Evolutionary conservation across 306 rosid species (phyloP), one percentile per base, ranked within the genome.

Genomic region (Cicer cuneatum): DNA sequence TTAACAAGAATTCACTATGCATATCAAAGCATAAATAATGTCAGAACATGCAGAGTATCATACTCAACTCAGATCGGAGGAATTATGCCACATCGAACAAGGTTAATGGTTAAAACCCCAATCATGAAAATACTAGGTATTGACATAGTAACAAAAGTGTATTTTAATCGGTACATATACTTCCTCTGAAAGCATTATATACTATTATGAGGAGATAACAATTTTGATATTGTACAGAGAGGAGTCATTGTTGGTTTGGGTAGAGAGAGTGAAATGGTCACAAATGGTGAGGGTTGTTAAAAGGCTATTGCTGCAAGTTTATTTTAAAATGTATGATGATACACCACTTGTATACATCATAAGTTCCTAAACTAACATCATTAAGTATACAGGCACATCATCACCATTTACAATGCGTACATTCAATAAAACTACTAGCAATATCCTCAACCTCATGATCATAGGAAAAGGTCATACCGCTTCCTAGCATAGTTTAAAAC

Each of bases 31-130:
- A 59, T 12, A 10, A 62, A 59, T 19, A 11, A 61, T 14, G 13
- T 62, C 47, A 40, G 49, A 52, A 41, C 9, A 12, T 60, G 58
- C 29, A 40, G 16, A 40, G 59, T 42, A 24, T 41, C 33, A 59
- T 47, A 61, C 29, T 68, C 69, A 68, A 58, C 21, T 76, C 6
- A 47, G 38, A 21, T 29, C 41, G 33, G 18, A 29, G 56, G 57
- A 43, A 67, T 45, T 57, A 45, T 67, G 68, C 51, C 29, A 16
- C 46, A 66, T 10, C 47, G 49, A 58, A 48, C 18, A 61, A 69
- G 64, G 49, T 11, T 39, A 39, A 46, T 19, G 60, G 45, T 69
- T 21, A 60, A 46, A 39, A 69, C 38, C 1, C 15, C 10, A 10
- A 63, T 39, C 39, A n/a, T 60, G 64, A 61, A 59, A 78, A 42